phyloP scores from a whole-genome alignment of 2,329 filamentous ascomycete genomes.

The Aspergillus viridinutans region DNA sequence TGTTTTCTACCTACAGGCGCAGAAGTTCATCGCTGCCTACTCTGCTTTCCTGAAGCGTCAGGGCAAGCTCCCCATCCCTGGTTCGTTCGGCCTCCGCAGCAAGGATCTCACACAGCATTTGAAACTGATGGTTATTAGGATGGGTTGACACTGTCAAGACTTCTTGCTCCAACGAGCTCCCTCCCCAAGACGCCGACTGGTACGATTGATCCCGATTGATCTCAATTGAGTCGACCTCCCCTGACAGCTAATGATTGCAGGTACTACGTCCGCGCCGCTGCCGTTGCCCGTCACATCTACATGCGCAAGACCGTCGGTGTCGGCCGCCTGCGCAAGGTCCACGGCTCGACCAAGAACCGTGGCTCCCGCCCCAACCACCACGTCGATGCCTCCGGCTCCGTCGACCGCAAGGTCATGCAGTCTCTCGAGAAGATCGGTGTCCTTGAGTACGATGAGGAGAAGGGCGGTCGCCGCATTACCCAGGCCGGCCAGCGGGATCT shows the following conservation, averaged over 20 bases:
- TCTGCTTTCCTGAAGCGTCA: conserved; percentile 68
- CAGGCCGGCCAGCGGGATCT: conserved; percentile 98
- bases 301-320: conserved; percentile 99
- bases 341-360: conserved; percentile 97
- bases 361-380: conserved; percentile 87
- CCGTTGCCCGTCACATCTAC: conserved; percentile 97
- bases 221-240: not conserved
- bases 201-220: conserved; percentile 53
- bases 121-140: conserved; percentile 49
- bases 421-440: conserved; percentile 99
- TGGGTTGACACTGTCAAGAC: conserved; percentile 99
- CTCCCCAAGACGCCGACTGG: conserved; percentile 98
- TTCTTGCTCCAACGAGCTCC: conserved; percentile 91
- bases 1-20: conserved; percentile 45
- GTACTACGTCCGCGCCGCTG: conserved; percentile 81
- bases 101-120: not conserved
- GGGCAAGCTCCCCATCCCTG: conserved; percentile 66
- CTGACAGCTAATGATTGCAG: conserved; percentile 27
- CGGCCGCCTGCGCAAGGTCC: conserved; percentile 92
- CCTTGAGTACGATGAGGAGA: conserved; percentile 95
- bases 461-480: conserved; percentile 97
- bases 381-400: conserved; percentile 88
- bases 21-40: conserved; percentile 66
- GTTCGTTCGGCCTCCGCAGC: conserved; percentile 42
- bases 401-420: conserved; percentile 98